Conservation (phyloP, 2,329 filamentous ascomycete species). For the Alternaria arbusti region DNA sequence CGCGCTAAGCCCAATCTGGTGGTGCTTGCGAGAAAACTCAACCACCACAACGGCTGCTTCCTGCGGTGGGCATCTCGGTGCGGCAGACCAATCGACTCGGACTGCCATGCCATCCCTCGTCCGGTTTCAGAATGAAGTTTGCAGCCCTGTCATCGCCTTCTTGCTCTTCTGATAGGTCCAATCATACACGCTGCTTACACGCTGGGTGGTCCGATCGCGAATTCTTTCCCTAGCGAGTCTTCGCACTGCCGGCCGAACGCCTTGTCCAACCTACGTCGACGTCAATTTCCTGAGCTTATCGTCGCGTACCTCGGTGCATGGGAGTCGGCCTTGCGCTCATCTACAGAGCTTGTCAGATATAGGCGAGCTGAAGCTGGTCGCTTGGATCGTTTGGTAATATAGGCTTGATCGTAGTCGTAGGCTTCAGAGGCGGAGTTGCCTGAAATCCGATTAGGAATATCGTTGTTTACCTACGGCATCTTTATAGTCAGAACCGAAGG, state of each 20-base stretch:
- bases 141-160: constrained; percentile 11
- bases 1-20: constrained; percentile 19
- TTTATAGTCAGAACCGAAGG: constrained; percentile 10
- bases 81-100: constrained; percentile 16
- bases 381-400: constrained; percentile 14
- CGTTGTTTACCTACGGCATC: constrained; percentile 2
- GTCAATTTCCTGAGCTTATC: constrained; percentile 10
- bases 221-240: constrained; percentile 15
- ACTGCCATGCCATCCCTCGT: constrained; percentile 10
- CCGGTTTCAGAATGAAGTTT: constrained; percentile 16
- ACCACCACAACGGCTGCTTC: constrained; percentile 12
- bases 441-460: constrained; percentile 7
- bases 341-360: constrained; percentile 15
- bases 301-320: constrained; percentile 17
- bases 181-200: background rate
- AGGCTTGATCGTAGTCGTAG: constrained; percentile 31
- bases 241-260: constrained; percentile 3
- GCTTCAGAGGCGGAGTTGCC: constrained; percentile 35
- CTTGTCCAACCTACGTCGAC: constrained; percentile 2
- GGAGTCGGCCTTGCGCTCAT: constrained; percentile 5
- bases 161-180: constrained; percentile 20
- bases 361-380: constrained; percentile 13
- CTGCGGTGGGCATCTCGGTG: constrained; percentile 12
- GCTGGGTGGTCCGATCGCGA: constrained; percentile 19
- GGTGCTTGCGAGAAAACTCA: constrained; percentile 31